These are phyloP conservation scores for Colletotrichum spinosum DNA, from an alignment of 2,329 filamentous ascomycete genomes.

Conservation along the genomic window DNA sequence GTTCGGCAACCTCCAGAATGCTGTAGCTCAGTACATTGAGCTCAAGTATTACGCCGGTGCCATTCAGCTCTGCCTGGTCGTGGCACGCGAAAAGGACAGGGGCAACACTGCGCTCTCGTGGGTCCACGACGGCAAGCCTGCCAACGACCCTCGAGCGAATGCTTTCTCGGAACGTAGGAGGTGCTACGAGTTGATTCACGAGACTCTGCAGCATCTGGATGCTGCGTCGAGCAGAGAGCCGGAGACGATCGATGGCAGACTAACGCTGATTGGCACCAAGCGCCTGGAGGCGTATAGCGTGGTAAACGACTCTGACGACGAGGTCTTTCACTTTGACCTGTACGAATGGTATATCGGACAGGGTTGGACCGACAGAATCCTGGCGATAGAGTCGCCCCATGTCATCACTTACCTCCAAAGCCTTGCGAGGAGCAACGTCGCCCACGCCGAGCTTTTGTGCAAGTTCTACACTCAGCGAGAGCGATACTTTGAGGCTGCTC, in stretches of 20 bases:
- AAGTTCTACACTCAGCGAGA: constrained; percentile 89
- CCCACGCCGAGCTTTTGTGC: constrained; percentile 91
- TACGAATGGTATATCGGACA: constrained; percentile 97
- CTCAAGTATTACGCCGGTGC: constrained; percentile 95
- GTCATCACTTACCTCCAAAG: constrained; percentile 88
- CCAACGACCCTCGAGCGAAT: constrained; percentile 74
- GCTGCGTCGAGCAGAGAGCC: constrained; percentile 74
- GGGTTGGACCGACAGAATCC: constrained; percentile 85
- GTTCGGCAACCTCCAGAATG: constrained; percentile 81
- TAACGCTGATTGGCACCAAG: constrained; percentile 81
- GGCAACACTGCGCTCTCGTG: constrained; percentile 87
- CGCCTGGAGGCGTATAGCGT: constrained; percentile 90
- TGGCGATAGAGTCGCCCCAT: constrained; percentile 86
- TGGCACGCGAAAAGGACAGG: constrained; percentile 86
- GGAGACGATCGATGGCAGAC: constrained; percentile 80
- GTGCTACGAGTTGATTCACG: constrained; percentile 90
- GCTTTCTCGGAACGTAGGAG: constrained; percentile 78
- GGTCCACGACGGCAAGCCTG: constrained; percentile 85
- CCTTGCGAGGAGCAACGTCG: constrained; percentile 76
- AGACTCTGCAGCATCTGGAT: constrained; percentile 84
- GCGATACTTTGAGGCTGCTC: constrained; percentile 86
- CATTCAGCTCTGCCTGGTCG: constrained; percentile 85
- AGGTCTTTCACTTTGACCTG: constrained; percentile 95
- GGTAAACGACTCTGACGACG: constrained; percentile 87
- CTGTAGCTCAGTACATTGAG: constrained; percentile 81